Base-by-base conservation (phyloP, 2,329 filamentous ascomycete genomes). In the Mollisiaceae sp. region DNA sequence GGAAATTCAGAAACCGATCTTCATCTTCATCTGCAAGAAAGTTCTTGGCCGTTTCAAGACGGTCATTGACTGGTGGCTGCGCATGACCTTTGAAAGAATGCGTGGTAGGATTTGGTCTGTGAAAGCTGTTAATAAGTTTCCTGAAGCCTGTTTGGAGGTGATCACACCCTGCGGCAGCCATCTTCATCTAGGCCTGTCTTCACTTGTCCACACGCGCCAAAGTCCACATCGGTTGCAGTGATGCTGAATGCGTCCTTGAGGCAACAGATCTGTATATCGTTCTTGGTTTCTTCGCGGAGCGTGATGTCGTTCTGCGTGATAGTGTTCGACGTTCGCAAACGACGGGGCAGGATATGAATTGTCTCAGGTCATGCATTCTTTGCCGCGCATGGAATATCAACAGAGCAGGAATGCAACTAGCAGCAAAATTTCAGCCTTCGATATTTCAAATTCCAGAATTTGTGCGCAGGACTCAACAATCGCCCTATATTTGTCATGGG, bases 21-120 rank as follows among this genome's bases (percentile, higher is more conserved):
- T 75, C 70, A 67, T 86, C 82, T 66, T 83, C 79, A 36, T 85
- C 82, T 3, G 78, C 72, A 24, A 87, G 79, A 66, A 84, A 87
- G 67, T 80, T 81, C 59, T 72, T 67, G n/a, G 74, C 64, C 43
- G 77, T 73, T 45, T 71, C 38, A 36, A 81, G 73, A 2, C 77
- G 76, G 35, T 71, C 63, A 38, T 73, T 74, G 8, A 78, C 62
- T 1, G 76, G 74, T 27, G 78, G 78, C 62, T 79, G 77, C 1
- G 65, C 67, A 60, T 75, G 69, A 27, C 69, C 72, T 60, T 68
- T 68, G 50, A 70, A 74, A n/a, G 12, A 8, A 22, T 59, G 6
- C 20, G n/a, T 11, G 32, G 27, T 35, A 12, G 41, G 35, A 8
- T 20, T 39, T 2, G 59, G 39, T 8, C 18, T 55, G 12, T 18